These are phyloP conservation scores for Haematococcus lacustris DNA, from an alignment of 139 green algal species.

Conservation along the genomic window DNA sequence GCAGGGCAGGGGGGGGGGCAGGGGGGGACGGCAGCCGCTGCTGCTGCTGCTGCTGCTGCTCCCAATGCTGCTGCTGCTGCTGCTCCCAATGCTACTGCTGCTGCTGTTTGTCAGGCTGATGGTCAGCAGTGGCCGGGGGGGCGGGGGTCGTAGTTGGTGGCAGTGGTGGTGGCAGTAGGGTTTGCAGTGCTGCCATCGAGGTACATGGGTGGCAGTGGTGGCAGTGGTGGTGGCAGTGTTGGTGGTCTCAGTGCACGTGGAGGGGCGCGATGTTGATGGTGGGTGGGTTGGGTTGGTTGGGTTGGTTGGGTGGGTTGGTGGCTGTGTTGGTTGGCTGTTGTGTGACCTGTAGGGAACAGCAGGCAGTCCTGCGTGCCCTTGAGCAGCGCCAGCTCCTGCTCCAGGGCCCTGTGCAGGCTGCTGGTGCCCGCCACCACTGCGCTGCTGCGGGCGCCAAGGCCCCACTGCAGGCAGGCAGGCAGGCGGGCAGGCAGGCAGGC, in stretches of 20 bases:
- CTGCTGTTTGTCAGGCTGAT: not conserved
- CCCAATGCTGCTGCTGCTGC: not conserved
- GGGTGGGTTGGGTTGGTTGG: not conserved
- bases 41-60: not conserved
- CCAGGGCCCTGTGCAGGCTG: constrained; percentile 64
- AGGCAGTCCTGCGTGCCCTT: constrained; percentile 75
- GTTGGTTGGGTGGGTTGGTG: no score
- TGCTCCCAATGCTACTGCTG: not conserved
- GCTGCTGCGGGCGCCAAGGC: constrained; percentile 61
- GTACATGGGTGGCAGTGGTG: not conserved
- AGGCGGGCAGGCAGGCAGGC: no score
- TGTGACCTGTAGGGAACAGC: constrained; percentile 63
- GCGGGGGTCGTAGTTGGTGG: not conserved
- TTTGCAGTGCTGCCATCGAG: not conserved
- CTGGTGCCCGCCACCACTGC: constrained; percentile 85
- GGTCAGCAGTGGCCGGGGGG: not conserved
- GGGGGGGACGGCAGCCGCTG: not conserved
- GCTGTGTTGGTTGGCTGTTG: not conserved
- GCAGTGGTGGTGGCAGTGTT: not conserved
- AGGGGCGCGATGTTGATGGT: not conserved
- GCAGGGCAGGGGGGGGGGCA: no score
- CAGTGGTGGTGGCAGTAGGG: not conserved
- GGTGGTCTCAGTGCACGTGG: not conserved
- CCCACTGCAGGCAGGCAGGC: constrained; percentile 16
- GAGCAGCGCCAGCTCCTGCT: constrained; percentile 72